A percentile compares a stretch with the other conserved stretches of the same genome.
Conservation (phyloP, 306 rosid species). For the Malus sieversii region DNA sequence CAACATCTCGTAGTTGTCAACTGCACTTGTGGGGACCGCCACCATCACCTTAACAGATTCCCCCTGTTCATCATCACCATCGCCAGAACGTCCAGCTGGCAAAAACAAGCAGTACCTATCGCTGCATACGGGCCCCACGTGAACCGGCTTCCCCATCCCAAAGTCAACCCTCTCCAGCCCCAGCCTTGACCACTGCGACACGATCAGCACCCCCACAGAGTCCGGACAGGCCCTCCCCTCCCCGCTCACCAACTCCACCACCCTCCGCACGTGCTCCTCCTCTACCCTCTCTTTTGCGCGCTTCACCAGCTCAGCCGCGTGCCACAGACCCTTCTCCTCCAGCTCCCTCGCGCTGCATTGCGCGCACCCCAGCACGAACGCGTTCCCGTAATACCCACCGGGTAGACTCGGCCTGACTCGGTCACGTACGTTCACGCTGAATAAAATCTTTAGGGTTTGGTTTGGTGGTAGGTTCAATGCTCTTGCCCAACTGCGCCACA, state of each 20-base stretch:
- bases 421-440: conserved; percentile 65
- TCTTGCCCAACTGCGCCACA: conserved; percentile 91
- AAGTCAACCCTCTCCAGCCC: conserved; percentile 73
- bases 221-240: conserved; percentile 56
- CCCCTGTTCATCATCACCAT: conserved; percentile 22
- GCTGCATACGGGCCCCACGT: conserved; percentile 61
- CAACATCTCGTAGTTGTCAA: conserved; percentile 47
- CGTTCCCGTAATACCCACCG: conserved; percentile 78
- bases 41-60: conserved; percentile 66
- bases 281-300: conserved; percentile 67
- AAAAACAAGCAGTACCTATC: conserved; percentile 75
- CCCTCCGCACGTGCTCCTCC: conserved; percentile 53
- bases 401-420: conserved; percentile 70
- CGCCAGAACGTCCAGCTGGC: conserved; percentile 31
- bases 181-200: conserved; percentile 91
- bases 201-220: conserved; percentile 66
- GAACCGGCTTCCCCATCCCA: conserved; percentile 54
- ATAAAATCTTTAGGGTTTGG: conserved; percentile 55
- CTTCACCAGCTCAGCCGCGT: conserved; percentile 45
- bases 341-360: conserved; percentile 46
- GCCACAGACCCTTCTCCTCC: conserved; percentile 39
- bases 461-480: conserved; percentile 56
- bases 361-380: conserved; percentile 74
- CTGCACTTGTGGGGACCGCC: conserved; percentile 65
- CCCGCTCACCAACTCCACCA: conserved; percentile 52